Percentiles rank a stretch among this genome's conserved stretches.
phyloP scores from a whole-genome alignment of 176 grass and related monocot species.

The Thalia dealbata region DNA sequence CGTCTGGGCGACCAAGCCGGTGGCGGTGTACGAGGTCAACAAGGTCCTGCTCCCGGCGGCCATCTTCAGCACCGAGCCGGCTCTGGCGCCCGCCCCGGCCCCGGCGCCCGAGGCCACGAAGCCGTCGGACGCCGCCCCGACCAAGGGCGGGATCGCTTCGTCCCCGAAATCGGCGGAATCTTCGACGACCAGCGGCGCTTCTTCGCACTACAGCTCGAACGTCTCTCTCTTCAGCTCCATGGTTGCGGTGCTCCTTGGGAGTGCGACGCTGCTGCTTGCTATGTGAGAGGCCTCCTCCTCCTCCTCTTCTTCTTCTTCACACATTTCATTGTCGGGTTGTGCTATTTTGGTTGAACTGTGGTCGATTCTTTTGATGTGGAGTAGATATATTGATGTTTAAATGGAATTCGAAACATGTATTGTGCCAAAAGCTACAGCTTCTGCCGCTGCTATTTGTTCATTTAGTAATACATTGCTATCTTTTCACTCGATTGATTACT shows the following conservation, averaged over 20 bases:
- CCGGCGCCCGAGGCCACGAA: constrained; percentile 12
- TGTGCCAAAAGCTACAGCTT: neutral
- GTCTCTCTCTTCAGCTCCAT: neutral
- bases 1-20: constrained; percentile 28
- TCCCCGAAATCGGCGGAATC: neutral
- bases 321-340: neutral
- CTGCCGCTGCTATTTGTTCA: neutral
- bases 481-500: neutral
- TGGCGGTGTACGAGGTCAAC: constrained; percentile 35
- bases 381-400: constrained; percentile 5
- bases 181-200: neutral
- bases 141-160: neutral
- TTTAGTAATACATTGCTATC: neutral
- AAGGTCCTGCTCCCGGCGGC: constrained; percentile 26
- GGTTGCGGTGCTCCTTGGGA: neutral
- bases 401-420: neutral
- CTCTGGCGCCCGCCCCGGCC: constrained; percentile 14
- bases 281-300: neutral
- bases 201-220: neutral
- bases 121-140: neutral
- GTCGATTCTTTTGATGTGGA: constrained; percentile 6
- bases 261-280: neutral
- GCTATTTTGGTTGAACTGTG: constrained; percentile 2
- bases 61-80: constrained; percentile 36
- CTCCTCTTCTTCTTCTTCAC: neutral